Evolutionary conservation across 257 asterid genomes (phyloP).

Genomic region (Solanum piurae): DNA sequence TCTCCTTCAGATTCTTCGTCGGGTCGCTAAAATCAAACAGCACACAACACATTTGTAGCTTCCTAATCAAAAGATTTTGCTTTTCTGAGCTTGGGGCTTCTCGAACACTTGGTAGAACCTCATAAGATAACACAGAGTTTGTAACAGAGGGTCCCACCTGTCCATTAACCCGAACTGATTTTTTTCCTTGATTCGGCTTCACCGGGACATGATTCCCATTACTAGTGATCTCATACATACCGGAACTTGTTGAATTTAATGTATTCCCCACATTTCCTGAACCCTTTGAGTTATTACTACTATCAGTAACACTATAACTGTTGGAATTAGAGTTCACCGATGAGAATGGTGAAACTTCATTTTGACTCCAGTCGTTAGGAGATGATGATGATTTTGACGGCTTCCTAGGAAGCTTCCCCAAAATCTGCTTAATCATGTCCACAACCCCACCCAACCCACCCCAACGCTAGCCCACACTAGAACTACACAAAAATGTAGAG

Average conservation of each 20-base stretch:
- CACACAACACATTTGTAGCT: slow-evolving; percentile 37
- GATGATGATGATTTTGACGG: slow-evolving; percentile 1
- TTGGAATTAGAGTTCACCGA: background rate
- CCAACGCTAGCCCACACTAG: background rate
- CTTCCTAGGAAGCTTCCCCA: slow-evolving; percentile 19
- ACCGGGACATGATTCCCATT: slow-evolving; percentile 14
- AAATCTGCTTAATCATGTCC: slow-evolving; percentile 12
- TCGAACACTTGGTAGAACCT: slow-evolving; percentile 31
- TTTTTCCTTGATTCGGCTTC: slow-evolving; percentile 9
- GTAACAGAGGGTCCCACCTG: slow-evolving; percentile 11
- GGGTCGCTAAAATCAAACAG: slow-evolving; percentile 49
- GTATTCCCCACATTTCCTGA: background rate
- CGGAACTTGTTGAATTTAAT: slow-evolving; percentile 2
- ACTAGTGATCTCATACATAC: slow-evolving; percentile 11
- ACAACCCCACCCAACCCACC: background rate
- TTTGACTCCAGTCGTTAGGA: background rate
- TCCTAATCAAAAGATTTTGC: slow-evolving; percentile 31
- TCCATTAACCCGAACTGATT: background rate
- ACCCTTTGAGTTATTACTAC: background rate
- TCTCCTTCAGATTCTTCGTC: slow-evolving; percentile 25
- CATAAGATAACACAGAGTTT: slow-evolving; percentile 19
- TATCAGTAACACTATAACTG: background rate
- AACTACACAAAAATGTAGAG: background rate
- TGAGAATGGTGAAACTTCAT: background rate
- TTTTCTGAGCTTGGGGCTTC: slow-evolving; percentile 37